Conservation (phyloP, 768 basidiomycete genomes). For the Clitopilus hobsonii region DNA sequence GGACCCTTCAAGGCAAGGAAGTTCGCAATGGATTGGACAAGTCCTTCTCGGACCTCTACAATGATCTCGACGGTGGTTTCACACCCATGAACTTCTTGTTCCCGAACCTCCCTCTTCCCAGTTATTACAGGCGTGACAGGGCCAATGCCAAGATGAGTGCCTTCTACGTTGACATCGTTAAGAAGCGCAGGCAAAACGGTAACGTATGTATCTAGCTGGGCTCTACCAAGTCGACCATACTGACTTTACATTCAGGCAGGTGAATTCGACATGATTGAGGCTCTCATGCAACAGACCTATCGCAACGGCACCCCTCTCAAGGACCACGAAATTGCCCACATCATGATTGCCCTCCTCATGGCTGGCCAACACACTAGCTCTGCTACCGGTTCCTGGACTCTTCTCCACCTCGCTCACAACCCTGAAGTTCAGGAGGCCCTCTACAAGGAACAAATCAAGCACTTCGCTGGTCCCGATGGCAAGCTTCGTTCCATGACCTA, state of each 20-base stretch:
- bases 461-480: slow-evolving; percentile 79
- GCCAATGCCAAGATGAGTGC: slow-evolving; percentile 93
- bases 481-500: slow-evolving; percentile 75
- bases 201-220: slow-evolving; percentile 23
- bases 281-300: slow-evolving; percentile 81
- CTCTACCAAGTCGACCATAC: background rate
- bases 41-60: slow-evolving; percentile 78
- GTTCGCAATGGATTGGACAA: slow-evolving; percentile 77
- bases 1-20: slow-evolving; percentile 92
- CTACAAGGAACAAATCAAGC: slow-evolving; percentile 84
- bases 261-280: slow-evolving; percentile 89
- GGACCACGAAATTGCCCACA: slow-evolving; percentile 94
- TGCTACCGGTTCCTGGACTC: slow-evolving; percentile 84
- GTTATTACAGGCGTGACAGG: slow-evolving; percentile 81
- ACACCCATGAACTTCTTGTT: slow-evolving; percentile 95
- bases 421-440: slow-evolving; percentile 75
- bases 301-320: slow-evolving; percentile 70
- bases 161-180: slow-evolving; percentile 87
- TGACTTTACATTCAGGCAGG: slow-evolving; percentile 26
- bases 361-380: slow-evolving; percentile 99
- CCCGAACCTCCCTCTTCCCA: slow-evolving; percentile 86
- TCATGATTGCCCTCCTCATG: slow-evolving; percentile 99
- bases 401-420: slow-evolving; percentile 81
- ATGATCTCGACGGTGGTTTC: slow-evolving; percentile 92
- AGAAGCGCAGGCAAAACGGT: slow-evolving; percentile 55